Conservation (phyloP, 2,329 filamentous ascomycete species). For the Monilinia polystroma region DNA sequence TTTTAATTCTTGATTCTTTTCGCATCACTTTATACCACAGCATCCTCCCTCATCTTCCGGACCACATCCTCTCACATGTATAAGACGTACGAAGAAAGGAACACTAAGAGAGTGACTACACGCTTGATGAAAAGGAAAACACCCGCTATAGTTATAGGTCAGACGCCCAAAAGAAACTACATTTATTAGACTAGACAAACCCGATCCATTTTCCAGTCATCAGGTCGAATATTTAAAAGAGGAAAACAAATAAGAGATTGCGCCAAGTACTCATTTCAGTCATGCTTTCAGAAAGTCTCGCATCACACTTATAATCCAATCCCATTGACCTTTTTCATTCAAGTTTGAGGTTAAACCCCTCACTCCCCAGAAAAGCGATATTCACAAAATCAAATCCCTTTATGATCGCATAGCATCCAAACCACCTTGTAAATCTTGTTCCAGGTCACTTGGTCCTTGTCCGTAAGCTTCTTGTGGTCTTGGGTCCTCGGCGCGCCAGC, state of each 20-base stretch:
- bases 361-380: background rate
- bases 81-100: background rate
- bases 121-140: background rate
- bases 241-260: background rate
- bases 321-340: conserved; percentile 7
- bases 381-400: background rate
- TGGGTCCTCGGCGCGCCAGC: conserved; percentile 40
- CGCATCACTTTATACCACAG: too few species aligned
- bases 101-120: background rate
- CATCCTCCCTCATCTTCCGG: too few species aligned
- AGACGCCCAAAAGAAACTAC: background rate
- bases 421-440: conserved; percentile 41
- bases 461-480: conserved; percentile 41
- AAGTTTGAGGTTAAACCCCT: background rate
- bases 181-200: conserved; percentile 11
- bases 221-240: background rate
- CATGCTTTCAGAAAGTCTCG: conserved; percentile 7
- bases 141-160: conserved; percentile 7
- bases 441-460: conserved; percentile 38
- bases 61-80: too few species aligned
- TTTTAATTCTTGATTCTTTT: too few species aligned
- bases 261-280: conserved; percentile 9
- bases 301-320: conserved; percentile 1
- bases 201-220: conserved; percentile 9
- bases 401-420: conserved; percentile 40